Conservation (phyloP, 768 basidiomycete genomes). For the Mycena rosella region DNA sequence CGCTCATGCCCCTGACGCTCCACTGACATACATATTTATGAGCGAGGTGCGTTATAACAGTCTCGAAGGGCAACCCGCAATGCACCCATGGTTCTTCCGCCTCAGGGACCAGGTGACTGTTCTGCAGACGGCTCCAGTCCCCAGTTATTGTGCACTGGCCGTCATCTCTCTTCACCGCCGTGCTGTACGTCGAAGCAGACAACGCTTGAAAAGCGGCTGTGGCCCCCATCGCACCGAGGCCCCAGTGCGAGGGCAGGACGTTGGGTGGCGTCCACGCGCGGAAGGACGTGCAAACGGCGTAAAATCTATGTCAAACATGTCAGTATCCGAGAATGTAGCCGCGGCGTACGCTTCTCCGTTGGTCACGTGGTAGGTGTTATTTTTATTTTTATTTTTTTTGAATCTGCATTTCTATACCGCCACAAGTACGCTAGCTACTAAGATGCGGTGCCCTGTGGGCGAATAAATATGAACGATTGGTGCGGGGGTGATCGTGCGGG, state of each 20-base stretch:
- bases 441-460: too few relatives aligned
- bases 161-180: neutral
- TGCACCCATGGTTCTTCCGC: conserved; percentile 10
- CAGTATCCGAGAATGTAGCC: neutral
- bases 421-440: too few relatives aligned
- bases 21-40: conserved; percentile 15
- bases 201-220: neutral
- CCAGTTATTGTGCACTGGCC: conserved; percentile 19
- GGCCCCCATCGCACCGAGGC: conserved; percentile 6
- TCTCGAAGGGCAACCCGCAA: neutral
- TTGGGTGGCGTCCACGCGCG: conserved; percentile 16
- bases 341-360: neutral
- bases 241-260: conserved; percentile 7
- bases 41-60: conserved; percentile 11
- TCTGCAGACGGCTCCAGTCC: conserved; percentile 5
- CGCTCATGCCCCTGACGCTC: neutral
- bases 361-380: conserved; percentile 8
- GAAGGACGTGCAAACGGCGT: conserved; percentile 19
- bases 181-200: neutral
- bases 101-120: conserved; percentile 10
- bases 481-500: too few relatives aligned
- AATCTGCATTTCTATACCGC: too few relatives aligned
- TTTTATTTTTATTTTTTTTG: too few relatives aligned
- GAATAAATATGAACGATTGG: too few relatives aligned
- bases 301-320: neutral